Evolutionary conservation across 2,329 filamentous ascomycete genomes (phyloP), one percentile per base, ranked within the genome.

Genomic region (Trichoderma lentiforme): DNA sequence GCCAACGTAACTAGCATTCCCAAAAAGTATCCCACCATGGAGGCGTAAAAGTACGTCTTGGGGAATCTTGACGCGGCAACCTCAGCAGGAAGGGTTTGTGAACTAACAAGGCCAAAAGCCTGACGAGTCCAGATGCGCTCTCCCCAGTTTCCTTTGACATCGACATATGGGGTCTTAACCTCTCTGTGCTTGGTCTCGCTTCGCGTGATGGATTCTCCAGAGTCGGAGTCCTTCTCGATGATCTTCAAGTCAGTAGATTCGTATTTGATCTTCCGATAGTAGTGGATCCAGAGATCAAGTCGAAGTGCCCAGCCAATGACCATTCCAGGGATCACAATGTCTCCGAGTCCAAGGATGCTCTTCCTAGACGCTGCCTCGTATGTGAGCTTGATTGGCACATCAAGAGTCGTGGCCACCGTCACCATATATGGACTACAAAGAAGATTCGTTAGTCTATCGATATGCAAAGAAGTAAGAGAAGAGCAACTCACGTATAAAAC

Each of bases 311-410:
- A 87, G 1, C 89, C 93, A 74, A 98, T 92, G 82, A 98, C 91
- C 78, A 98, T 94, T 9, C 95, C 96, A 0, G 95, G 95, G 4
- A 99, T 86, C 1, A 97, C 93, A 72, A 99, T 93, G 78, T 99
- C 95, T n/a, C 95, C 95, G 0, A 98, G 86, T 0, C 95, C 95
- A 8, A 99, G 90, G 88, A 98, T 97, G 68, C 93, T 89, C 32
- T 85, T 83, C 28, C 91, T 90, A n/a, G 88, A 87, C 2, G 92
- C 91, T 2, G 85, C 83, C 26, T 85, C 81, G 74, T 97, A 97
- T 6, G 96, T 87, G 8, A 99, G 88, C 80, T 98, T 98, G 80
- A 98, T 96, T 0, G 95, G 96, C 0, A 95, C 93, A 75, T 99
- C 95, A 30, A 99, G 85, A 53, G 91, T 92, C 8, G 92, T 97